Base-by-base conservation (phyloP, 1,284 basidiomycete species). In the Athelia psychrophila region DNA sequence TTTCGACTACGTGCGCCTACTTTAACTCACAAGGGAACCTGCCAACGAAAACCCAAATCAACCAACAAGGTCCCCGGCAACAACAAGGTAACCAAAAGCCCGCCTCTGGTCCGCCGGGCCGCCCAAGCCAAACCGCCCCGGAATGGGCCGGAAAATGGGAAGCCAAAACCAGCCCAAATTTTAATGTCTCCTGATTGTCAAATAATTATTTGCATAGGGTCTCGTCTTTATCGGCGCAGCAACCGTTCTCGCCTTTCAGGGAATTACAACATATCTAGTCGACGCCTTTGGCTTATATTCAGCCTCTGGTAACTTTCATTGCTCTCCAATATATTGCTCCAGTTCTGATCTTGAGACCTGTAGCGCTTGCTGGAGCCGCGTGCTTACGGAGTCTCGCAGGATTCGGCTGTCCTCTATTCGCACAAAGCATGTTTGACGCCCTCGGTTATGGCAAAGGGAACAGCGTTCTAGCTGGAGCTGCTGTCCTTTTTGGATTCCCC, bases 381-480 rank as follows among this genome's bases (percentile, higher is more conserved):
- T 84, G 66, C 64, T 60, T 86, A 2, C 80, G 84, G 30, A 80
- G 82, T 0, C 56, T 85, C 0, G 79, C 79, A 1, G 83, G 85
- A 1, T 86, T 85, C 48, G 81, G 77, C 2, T 88, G 88, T 62
- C 86, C 86, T 16, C 64, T 88, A 10, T 87, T 88, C 52, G 83
- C 80, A 1, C 81, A 83, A 3, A 67, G 76, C 15, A 86, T 88
- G 84, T 88, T 81, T 63, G 65, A 71, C 3, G 70, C 71, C 13
- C 71, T 88, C 0, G 86, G 84, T 4, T 85, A 81, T 50, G 86
- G 86, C 0, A 83, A 80, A 54, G 86, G 83, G 2, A 69, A 82
- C 53, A 83, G 84, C 0, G 74, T 88, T 15, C 70, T 88, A 9
- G 84, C 81, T 0, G 76, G 60, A 18, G 57, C 77, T 3, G 76